Evolutionary conservation across 202 grass and related monocot species (phyloP).

Genomic region (Setaria italica): DNA sequence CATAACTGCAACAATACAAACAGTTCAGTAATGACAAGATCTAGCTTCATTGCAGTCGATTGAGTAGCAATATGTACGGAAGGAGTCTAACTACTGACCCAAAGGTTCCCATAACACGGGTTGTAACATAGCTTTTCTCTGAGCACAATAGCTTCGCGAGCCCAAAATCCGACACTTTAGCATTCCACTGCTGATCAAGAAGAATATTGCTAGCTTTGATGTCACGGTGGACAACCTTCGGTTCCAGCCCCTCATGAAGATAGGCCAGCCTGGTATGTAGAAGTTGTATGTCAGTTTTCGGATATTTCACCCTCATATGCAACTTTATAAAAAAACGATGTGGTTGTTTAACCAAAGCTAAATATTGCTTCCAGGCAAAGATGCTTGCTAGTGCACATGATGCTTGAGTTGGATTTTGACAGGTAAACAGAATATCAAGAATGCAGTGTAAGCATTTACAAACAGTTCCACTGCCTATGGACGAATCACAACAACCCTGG

Average conservation of each 20-base stretch:
- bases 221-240: constrained; percentile 90
- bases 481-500: constrained; percentile 21
- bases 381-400: constrained; percentile 54
- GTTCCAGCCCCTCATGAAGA: constrained; percentile 91
- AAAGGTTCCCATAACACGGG: constrained; percentile 95
- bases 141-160: constrained; percentile 87
- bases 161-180: constrained; percentile 92
- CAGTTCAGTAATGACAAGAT: constrained; percentile 22
- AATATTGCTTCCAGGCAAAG: constrained; percentile 45
- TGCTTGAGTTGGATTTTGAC: constrained; percentile 47
- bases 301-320: constrained; percentile 10
- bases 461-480: constrained; percentile 5
- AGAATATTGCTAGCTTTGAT: constrained; percentile 98
- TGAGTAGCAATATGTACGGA: not conserved
- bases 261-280: constrained; percentile 74
- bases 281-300: constrained; percentile 34
- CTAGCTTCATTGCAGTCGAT: not conserved
- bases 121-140: constrained; percentile 88
- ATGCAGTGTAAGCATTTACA: constrained; percentile 21
- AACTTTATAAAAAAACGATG: constrained; percentile 5
- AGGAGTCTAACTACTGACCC: constrained; percentile 63
- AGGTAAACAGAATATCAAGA: constrained; percentile 18
- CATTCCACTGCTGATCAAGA: constrained; percentile 79
- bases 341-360: constrained; percentile 38
- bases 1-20: constrained; percentile 66